Evolutionary conservation across 2,329 filamentous ascomycete genomes (phyloP).

Genomic region (Neopestalotiopsis sp.): DNA sequence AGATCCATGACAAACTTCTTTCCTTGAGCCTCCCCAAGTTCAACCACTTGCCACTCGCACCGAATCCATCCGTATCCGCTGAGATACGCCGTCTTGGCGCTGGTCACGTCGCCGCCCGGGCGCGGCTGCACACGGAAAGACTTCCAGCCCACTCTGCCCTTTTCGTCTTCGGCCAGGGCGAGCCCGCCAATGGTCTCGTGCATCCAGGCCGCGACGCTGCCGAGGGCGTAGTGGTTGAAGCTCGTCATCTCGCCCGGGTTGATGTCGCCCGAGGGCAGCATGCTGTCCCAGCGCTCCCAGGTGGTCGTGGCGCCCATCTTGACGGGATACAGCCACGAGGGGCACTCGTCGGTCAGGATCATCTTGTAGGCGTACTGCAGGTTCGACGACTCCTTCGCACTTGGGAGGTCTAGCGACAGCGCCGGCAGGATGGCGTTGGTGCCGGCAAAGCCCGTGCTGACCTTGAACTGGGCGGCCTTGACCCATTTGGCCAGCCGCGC

Average conservation of each 20-base stretch:
- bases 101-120: conserved; percentile 17
- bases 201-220: conserved; percentile 43
- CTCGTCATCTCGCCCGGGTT: conserved; percentile 44
- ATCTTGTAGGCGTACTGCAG: conserved; percentile 36
- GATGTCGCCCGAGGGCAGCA: conserved; percentile 38
- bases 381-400: not conserved
- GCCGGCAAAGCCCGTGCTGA: conserved; percentile 32
- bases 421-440: conserved; percentile 26
- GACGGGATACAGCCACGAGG: conserved; percentile 43
- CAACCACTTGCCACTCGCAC: not conserved
- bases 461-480: conserved; percentile 20
- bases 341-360: conserved; percentile 38
- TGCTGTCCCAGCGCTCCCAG: conserved; percentile 46
- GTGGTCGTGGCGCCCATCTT: conserved; percentile 43
- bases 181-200: conserved; percentile 39
- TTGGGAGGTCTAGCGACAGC: not conserved
- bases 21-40: not conserved
- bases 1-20: conserved; percentile 11
- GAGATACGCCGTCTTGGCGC: conserved; percentile 2
- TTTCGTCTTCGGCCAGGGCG: conserved; percentile 23
- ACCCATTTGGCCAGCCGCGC: conserved; percentile 22
- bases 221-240: conserved; percentile 45
- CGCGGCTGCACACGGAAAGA: conserved; percentile 4
- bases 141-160: conserved; percentile 28
- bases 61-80: conserved; percentile 16